These are phyloP conservation scores for Coffea humblotiana DNA, from an alignment of 305 asterid genomes.

Conservation along the genomic window DNA sequence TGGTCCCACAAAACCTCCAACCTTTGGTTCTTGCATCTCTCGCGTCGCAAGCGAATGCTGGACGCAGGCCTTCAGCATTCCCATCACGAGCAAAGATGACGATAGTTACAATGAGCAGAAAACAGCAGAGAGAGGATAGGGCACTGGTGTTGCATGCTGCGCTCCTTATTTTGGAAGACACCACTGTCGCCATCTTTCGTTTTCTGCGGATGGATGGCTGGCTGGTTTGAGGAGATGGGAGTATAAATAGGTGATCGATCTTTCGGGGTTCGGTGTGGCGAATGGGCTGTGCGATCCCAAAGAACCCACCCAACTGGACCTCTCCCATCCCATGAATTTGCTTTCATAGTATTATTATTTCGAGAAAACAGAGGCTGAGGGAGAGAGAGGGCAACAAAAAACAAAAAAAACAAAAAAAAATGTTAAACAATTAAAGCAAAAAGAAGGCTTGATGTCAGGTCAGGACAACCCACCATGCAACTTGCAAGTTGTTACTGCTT, in stretches of 20 bases:
- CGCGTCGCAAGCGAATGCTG: constrained; percentile 69
- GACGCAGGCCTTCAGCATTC: constrained; percentile 27
- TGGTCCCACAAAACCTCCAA: constrained; percentile 51
- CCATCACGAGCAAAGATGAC: neutral
- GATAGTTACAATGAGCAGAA: neutral
- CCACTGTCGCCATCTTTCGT: no score
- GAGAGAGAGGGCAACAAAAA: no score
- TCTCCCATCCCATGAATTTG: neutral
- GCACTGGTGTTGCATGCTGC: neutral
- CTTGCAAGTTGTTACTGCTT: neutral
- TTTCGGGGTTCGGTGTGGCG: neutral
- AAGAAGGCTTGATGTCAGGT: neutral
- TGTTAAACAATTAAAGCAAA: no score
- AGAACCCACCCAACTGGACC: constrained; percentile 3
- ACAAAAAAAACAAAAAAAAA: no score
- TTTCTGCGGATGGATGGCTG: constrained; percentile 6
- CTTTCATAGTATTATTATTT: neutral
- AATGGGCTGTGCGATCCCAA: neutral
- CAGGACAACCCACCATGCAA: neutral
- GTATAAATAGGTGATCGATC: constrained; percentile 26
- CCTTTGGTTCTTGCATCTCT: constrained; percentile 30
- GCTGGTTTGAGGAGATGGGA: constrained; percentile 7
- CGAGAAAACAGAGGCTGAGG: neutral
- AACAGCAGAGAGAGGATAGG: constrained; percentile 3
- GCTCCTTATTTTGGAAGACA: constrained; percentile 20